Percentiles rank a stretch among this genome's conserved stretches.
Conservation (phyloP, 2,329 filamentous ascomycete species). For the Apiospora aurea region DNA sequence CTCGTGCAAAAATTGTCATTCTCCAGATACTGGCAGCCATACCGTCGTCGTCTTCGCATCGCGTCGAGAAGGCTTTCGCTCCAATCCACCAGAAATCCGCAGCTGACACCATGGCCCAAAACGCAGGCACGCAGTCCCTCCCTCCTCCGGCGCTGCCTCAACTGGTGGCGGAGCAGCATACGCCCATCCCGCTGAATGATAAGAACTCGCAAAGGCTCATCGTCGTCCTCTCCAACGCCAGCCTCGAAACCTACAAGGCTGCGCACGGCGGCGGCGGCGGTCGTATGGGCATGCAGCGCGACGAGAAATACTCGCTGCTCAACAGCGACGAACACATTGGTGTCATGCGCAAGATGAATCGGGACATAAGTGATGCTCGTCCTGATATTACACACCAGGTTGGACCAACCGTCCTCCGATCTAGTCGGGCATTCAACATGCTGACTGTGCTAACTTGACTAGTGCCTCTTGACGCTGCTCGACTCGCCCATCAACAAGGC, state of each 20-base stretch:
- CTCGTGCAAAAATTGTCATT: neutral
- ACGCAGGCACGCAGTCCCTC: slow-evolving; percentile 87
- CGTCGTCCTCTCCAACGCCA: slow-evolving; percentile 95
- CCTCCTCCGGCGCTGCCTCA: slow-evolving; percentile 90
- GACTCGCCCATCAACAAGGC: slow-evolving; percentile 98
- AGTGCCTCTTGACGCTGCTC: slow-evolving; percentile 96
- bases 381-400: slow-evolving; percentile 99
- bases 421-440: slow-evolving; percentile 52
- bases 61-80: neutral
- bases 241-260: slow-evolving; percentile 96
- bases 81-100: neutral
- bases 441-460: slow-evolving; percentile 45
- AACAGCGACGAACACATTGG: slow-evolving; percentile 99
- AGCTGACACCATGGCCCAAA: slow-evolving; percentile 38
- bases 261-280: slow-evolving; percentile 71
- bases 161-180: slow-evolving; percentile 91
- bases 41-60: neutral
- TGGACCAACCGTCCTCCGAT: slow-evolving; percentile 44
- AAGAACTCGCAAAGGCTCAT: slow-evolving; percentile 92
- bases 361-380: slow-evolving; percentile 96
- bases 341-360: slow-evolving; percentile 99
- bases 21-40: neutral
- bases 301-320: slow-evolving; percentile 96
- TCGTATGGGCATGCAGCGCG: slow-evolving; percentile 71
- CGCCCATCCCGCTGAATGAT: slow-evolving; percentile 82